phyloP scores from a whole-genome alignment of 73 alveolate genomes.

The Paramecium sonneborni region DNA sequence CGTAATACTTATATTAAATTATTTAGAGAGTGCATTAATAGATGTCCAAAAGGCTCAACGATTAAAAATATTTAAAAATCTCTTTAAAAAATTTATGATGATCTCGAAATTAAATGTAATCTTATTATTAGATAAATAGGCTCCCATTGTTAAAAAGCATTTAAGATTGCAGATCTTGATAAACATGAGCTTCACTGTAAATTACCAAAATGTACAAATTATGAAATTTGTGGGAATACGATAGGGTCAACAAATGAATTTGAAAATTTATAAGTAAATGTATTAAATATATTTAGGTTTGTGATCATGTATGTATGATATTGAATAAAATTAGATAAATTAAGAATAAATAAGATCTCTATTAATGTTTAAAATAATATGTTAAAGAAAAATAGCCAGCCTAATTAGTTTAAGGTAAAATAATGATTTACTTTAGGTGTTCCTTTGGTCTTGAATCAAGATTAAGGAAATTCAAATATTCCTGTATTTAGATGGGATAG shows the following conservation, averaged over 20 bases:
- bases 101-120: conserved; percentile 8
- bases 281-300: not conserved
- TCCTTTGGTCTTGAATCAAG: not conserved
- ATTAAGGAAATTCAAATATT: not conserved
- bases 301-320: not conserved
- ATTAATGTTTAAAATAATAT: not conserved
- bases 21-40: conserved; percentile 21
- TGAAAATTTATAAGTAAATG: not conserved
- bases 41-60: conserved; percentile 4
- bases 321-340: not conserved
- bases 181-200: not conserved
- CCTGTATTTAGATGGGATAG: conserved; percentile 62
- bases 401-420: not conserved
- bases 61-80: not conserved
- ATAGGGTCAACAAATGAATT: not conserved
- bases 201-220: not conserved
- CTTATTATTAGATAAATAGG: not conserved
- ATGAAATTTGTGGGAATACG: not conserved
- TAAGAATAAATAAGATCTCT: not conserved
- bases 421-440: no score
- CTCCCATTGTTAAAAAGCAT: not conserved
- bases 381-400: not conserved
- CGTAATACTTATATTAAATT: not conserved
- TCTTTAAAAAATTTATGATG: conserved; percentile 49
- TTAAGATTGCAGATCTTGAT: conserved; percentile 11